Base-by-base conservation (phyloP, 1,139 yeast genomes). In the Arxiozyma heterogenica region DNA sequence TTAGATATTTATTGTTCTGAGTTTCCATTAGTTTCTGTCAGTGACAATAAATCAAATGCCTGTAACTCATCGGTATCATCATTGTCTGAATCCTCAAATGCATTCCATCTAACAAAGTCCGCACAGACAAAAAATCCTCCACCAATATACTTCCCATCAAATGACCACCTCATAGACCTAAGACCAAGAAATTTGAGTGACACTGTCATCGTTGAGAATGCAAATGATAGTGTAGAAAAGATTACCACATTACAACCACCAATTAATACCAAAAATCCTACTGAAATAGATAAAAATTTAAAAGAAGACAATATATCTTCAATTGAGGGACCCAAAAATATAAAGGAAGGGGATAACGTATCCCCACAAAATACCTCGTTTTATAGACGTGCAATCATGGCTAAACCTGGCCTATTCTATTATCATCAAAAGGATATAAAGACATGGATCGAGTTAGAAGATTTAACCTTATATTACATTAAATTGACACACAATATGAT, bases 1-100 rank as follows among this genome's bases (percentile, higher is more conserved):
- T 69, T 84, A 51, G 78, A 82, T 59, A 71, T 83, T 0, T 81
- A 78, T 60, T 80, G 87, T 59, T 75, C 75, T 47, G 75, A 79
- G 9, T 61, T 82, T 43, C 90, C 91, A 0, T 67, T 80, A 55
- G 61, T 75, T 27, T 65, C 70, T 23, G 62, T 65, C 1, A 74
- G 56, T 72, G 20, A 38, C 12, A 46, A 34, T 21, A 47, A 39
- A 48, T 42, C 23, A 38, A 38, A 25, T 34, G 21, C 38, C 9
- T 22, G 43, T 17, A 41, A 46, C 4, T 15, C 49, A 12, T 17
- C 17, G 11, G 15, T 22, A 5, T 25, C 49, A 12, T 17, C 17
- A 3, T 11, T 22, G 1, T 25, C 27, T 3, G n/a, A 25, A 12
- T 30, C 49, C 15, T 41, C 49, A 34, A 21, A 17, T 11, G 12